A percentile compares a stretch with the other conserved stretches of the same genome.
Conservation (phyloP, 352 stramenopile species). For the Globisporangium abappressorium region DNA sequence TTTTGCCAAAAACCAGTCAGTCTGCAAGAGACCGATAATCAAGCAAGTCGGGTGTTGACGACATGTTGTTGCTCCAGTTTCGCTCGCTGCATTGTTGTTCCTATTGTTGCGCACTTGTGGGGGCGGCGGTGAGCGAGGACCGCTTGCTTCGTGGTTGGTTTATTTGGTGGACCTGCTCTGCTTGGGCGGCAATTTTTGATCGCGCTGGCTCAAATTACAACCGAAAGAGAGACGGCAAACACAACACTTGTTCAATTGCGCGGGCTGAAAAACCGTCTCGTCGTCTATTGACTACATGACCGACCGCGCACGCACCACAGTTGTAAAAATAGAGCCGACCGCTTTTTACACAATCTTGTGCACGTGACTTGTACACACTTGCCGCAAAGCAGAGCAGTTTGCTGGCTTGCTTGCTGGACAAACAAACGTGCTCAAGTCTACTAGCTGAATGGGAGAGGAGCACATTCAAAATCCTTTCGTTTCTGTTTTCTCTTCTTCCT, state of each 20-base stretch:
- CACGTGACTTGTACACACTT: neutral
- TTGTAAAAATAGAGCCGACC: neutral
- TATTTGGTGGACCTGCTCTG: neutral
- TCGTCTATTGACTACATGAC: neutral
- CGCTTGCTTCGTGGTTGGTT: neutral
- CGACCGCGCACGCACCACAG: no score
- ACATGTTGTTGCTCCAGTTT: neutral
- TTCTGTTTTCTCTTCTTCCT: neutral
- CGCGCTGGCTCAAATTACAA: neutral
- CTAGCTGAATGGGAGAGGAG: neutral
- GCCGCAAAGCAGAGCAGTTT: neutral
- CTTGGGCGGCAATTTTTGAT: neutral
- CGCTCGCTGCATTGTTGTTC: neutral
- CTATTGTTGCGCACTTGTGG: neutral
- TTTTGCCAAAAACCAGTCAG: neutral
- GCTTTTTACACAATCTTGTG: neutral
- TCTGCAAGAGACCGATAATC: neutral
- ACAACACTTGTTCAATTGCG: neutral
- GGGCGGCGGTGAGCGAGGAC: neutral
- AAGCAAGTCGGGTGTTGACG: neutral
- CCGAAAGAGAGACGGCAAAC: neutral
- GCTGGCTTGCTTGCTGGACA: neutral
- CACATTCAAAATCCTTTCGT: neutral
- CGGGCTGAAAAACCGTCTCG: neutral
- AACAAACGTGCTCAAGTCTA: neutral